phyloP scores from a whole-genome alignment of 441 rosid genomes.

The Isatis lusitanica region DNA sequence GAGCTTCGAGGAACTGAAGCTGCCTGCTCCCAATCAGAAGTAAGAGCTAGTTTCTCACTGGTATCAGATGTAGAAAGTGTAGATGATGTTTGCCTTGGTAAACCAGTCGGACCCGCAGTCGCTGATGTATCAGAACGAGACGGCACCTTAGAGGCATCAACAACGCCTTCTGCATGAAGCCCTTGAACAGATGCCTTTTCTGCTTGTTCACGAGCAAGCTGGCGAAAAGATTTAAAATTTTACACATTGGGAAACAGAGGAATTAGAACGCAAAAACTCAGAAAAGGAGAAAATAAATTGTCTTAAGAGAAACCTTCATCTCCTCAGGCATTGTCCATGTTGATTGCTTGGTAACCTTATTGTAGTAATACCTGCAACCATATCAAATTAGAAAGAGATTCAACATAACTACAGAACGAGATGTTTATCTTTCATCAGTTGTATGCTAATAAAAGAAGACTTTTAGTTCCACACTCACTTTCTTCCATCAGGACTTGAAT shows the following conservation, averaged over 20 bases:
- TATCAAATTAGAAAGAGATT: constrained; percentile 25
- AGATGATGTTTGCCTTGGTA: constrained; percentile 46
- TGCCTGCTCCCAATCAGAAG: constrained; percentile 38
- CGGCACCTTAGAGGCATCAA: constrained; percentile 41
- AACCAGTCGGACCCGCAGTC: constrained; percentile 32
- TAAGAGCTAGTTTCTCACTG: constrained; percentile 35
- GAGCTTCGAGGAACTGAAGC: constrained; percentile 41
- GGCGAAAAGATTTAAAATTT: constrained; percentile 28
- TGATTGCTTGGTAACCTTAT: constrained; percentile 70
- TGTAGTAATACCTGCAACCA: constrained; percentile 63
- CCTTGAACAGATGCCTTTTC: constrained; percentile 43
- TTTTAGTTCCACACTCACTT: constrained; percentile 45
- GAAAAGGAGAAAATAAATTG: constrained; percentile 2
- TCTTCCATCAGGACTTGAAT: constrained; percentile 69
- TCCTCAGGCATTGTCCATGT: constrained; percentile 74
- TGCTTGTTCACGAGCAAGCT: constrained; percentile 72
- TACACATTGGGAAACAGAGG: constrained; percentile 9
- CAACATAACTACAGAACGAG: constrained; percentile 30
- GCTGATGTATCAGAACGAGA: constrained; percentile 45
- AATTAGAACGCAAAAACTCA: constrained; percentile 13
- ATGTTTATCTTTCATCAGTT: constrained; percentile 4
- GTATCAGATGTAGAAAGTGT: constrained; percentile 38
- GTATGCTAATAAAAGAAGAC: constrained; percentile 18
- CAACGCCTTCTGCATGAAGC: constrained; percentile 42
- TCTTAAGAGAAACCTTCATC: constrained; percentile 53